These are phyloP conservation scores for Hydnomerulius pinastri DNA, from an alignment of 768 basidiomycete species.

Conservation along the genomic window DNA sequence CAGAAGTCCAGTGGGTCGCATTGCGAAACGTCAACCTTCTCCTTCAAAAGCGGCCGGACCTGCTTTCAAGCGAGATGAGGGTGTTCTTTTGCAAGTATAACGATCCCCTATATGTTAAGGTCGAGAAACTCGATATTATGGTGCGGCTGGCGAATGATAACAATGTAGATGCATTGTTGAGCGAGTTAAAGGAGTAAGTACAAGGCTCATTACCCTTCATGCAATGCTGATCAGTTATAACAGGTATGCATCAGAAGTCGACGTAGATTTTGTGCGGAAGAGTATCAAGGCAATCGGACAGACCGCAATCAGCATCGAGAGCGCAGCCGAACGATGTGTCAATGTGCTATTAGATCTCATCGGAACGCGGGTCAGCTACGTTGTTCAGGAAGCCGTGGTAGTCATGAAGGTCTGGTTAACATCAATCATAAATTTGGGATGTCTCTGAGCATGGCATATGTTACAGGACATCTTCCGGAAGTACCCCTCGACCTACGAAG, in stretches of 20 bases:
- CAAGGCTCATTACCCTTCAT: neutral
- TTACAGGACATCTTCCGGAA: constrained; percentile 94
- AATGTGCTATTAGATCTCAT: constrained; percentile 93
- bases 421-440: neutral
- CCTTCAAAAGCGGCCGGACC: constrained; percentile 88
- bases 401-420: constrained; percentile 85
- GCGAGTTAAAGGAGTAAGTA: constrained; percentile 92
- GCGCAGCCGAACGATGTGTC: constrained; percentile 91
- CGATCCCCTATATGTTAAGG: constrained; percentile 97
- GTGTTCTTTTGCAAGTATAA: constrained; percentile 99
- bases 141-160: constrained; percentile 86
- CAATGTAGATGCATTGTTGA: constrained; percentile 93
- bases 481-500: constrained; percentile 96
- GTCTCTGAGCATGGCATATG: neutral
- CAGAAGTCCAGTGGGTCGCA: constrained; percentile 98
- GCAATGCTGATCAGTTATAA: constrained; percentile 1
- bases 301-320: constrained; percentile 93
- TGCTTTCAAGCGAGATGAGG: constrained; percentile 94
- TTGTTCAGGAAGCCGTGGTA: constrained; percentile 97
- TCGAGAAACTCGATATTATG: constrained; percentile 99
- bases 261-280: constrained; percentile 96
- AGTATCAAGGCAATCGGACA: constrained; percentile 96
- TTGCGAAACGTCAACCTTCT: constrained; percentile 95
- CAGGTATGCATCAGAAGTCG: constrained; percentile 95
- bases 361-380: constrained; percentile 90